A percentile compares a stretch with the other conserved stretches of the same genome.
Evolutionary conservation across 345 rosid genomes (phyloP).

Genomic region (Melastoma malabathricum): DNA sequence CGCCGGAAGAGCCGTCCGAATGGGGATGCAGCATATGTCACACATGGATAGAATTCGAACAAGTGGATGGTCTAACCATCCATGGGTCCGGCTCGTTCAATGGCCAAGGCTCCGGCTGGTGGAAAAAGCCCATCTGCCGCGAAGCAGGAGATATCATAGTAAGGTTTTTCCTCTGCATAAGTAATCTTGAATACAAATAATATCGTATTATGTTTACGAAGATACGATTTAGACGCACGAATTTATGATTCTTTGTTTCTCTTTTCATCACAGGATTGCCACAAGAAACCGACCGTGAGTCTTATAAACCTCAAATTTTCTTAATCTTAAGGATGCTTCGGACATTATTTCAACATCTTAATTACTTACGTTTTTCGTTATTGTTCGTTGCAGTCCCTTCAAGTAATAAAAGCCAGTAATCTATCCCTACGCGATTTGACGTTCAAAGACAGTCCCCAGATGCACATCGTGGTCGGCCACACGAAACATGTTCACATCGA

Average conservation of each 20-base stretch:
- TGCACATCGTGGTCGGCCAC: background rate
- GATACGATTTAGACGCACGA: background rate
- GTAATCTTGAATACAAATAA: too few species aligned
- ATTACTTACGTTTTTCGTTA: too few species aligned
- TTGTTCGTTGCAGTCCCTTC: conserved; percentile 1
- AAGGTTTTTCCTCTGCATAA: background rate
- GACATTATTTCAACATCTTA: too few species aligned
- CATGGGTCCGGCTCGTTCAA: conserved; percentile 31
- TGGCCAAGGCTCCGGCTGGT: conserved; percentile 36
- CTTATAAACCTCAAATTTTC: too few species aligned
- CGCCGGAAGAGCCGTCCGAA: conserved; percentile 18
- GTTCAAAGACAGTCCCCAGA: conserved; percentile 8
- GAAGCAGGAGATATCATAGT: background rate
- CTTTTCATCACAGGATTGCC: conserved; percentile 19
- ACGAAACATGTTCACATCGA: background rate
- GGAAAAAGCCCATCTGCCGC: conserved; percentile 19
- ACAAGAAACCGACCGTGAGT: conserved; percentile 25
- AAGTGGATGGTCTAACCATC: conserved; percentile 21
- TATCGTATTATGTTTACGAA: background rate
- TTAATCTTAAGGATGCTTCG: too few species aligned
- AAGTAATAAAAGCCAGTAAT: background rate
- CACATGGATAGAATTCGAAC: conserved; percentile 24
- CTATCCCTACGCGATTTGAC: background rate
- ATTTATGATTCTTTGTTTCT: background rate
- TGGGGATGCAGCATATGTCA: conserved; percentile 22